Evolutionary conservation across 1,284 basidiomycete species (phyloP).

Genomic region (Sanghuangporus weigelae): DNA sequence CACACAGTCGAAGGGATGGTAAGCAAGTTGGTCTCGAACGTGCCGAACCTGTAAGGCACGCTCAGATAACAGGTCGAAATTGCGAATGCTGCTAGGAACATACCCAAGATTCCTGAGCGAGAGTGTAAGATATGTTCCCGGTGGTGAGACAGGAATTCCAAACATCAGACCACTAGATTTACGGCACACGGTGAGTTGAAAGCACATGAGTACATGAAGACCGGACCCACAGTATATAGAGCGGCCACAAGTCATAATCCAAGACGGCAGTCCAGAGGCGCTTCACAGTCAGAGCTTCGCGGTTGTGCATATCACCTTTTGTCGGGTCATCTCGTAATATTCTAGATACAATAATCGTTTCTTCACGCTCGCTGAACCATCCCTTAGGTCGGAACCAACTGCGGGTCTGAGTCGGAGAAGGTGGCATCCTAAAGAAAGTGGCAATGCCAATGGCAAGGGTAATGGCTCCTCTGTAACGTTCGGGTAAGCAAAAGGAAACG

Average conservation of each 20-base stretch:
- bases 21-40: slow-evolving; percentile 56
- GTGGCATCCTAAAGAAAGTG: slow-evolving; percentile 67
- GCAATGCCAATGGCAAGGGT: slow-evolving; percentile 53
- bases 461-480: slow-evolving; percentile 35
- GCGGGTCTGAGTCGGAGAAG: slow-evolving; percentile 63
- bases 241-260: slow-evolving; percentile 68
- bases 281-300: slow-evolving; percentile 55
- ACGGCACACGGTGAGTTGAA: neutral
- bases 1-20: slow-evolving; percentile 48
- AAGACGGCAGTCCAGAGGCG: slow-evolving; percentile 51
- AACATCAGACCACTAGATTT: slow-evolving; percentile 36
- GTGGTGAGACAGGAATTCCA: slow-evolving; percentile 45
- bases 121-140: slow-evolving; percentile 54
- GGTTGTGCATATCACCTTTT: slow-evolving; percentile 74
- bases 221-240: slow-evolving; percentile 47
- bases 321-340: slow-evolving; percentile 69
- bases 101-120: slow-evolving; percentile 53
- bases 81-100: slow-evolving; percentile 1
- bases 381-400: slow-evolving; percentile 63
- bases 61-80: neutral
- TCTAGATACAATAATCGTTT: slow-evolving; percentile 50
- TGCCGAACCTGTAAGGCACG: slow-evolving; percentile 42
- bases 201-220: neutral
- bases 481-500: neutral
- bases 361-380: slow-evolving; percentile 60